Percentiles rank a stretch among this genome's conserved stretches.
phyloP scores from a whole-genome alignment of 2,329 filamentous ascomycete species.

The Pseudocercospora pini-densiflorae region DNA sequence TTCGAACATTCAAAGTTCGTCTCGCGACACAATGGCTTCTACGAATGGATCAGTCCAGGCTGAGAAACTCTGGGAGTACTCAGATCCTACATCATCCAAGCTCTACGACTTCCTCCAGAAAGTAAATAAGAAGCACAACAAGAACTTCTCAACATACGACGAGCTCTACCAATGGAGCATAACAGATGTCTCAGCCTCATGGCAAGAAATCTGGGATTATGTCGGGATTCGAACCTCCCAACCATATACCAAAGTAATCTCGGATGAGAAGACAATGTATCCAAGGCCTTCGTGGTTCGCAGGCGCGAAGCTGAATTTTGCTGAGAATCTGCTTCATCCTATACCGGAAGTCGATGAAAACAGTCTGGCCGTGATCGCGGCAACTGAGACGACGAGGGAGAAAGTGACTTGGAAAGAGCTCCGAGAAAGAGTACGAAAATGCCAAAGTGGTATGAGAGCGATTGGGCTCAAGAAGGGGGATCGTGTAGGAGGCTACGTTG shows the following conservation, averaged over 20 bases:
- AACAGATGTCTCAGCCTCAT: conserved; percentile 74
- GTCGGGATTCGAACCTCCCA: conserved; percentile 74
- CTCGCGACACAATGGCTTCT: background rate
- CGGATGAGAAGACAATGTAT: conserved; percentile 72
- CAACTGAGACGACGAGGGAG: conserved; percentile 73
- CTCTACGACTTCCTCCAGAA: conserved; percentile 58
- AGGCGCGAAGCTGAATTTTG: conserved; percentile 83
- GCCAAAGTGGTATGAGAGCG: conserved; percentile 70
- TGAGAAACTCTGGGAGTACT: conserved; percentile 43
- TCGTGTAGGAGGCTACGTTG: conserved; percentile 74
- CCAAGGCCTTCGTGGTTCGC: conserved; percentile 86
- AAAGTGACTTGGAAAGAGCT: conserved; percentile 78
- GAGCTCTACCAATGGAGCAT: conserved; percentile 87
- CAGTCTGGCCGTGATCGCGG: conserved; percentile 74
- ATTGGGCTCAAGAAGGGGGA: conserved; percentile 67
- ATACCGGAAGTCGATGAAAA: conserved; percentile 61
- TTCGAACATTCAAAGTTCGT: background rate
- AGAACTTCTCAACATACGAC: conserved; percentile 69
- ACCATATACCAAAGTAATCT: conserved; percentile 69
- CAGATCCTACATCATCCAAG: conserved; percentile 47
- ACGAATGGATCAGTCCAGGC: background rate
- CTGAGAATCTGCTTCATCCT: conserved; percentile 91
- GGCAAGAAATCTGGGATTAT: conserved; percentile 84
- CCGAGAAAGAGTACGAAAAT: conserved; percentile 75
- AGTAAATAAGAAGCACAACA: conserved; percentile 69